phyloP scores from a whole-genome alignment of 2,329 filamentous ascomycete genomes.

The Tolypocladium tropicale region DNA sequence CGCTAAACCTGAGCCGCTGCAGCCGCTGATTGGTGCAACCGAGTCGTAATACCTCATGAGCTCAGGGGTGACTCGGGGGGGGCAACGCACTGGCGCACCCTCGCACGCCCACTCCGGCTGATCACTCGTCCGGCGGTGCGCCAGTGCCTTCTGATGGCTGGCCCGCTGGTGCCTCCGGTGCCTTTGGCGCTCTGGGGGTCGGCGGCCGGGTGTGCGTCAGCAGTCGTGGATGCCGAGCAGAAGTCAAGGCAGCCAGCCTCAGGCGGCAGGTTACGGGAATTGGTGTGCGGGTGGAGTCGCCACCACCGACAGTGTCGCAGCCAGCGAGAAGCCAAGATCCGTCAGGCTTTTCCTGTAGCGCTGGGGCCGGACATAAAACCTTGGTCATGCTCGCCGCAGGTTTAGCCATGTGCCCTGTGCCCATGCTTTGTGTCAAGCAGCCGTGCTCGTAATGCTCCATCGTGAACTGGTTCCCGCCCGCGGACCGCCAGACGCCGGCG shows the following conservation, averaged over 20 bases:
- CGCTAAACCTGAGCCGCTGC: background rate
- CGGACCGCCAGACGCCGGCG: background rate
- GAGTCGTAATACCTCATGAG: background rate
- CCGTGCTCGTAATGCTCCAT: background rate
- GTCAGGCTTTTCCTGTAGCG: background rate
- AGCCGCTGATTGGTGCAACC: constrained; percentile 1
- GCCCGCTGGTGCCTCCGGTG: background rate
- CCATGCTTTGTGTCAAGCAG: background rate
- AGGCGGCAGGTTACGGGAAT: background rate
- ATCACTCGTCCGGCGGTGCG: background rate
- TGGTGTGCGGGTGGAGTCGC: background rate
- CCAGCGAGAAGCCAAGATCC: background rate
- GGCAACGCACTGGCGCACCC: background rate
- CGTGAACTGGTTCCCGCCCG: background rate
- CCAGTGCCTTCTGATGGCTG: background rate
- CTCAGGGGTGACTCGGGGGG: background rate
- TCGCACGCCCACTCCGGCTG: background rate
- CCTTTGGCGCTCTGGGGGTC: too few relatives aligned
- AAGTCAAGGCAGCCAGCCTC: background rate
- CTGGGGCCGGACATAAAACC: background rate
- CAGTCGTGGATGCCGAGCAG: background rate
- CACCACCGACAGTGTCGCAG: background rate
- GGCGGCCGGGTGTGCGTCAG: background rate
- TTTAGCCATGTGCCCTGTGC: background rate
- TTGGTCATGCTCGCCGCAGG: background rate